Evolutionary conservation across 2,329 filamentous ascomycete genomes (phyloP).

Genomic region (Hymenotorrendiella dingleyae): DNA sequence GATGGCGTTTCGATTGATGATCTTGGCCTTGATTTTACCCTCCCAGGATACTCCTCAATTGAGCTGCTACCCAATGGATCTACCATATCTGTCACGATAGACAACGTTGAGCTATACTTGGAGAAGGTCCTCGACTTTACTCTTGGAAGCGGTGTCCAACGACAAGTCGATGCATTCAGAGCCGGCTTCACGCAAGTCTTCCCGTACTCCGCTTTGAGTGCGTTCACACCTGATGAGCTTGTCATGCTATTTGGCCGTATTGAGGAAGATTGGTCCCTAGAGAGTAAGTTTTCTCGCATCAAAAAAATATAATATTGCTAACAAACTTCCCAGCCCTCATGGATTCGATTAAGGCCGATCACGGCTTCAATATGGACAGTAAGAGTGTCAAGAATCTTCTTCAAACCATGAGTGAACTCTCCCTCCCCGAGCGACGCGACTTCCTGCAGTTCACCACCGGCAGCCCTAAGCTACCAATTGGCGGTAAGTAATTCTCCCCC

Average conservation of each 20-base stretch:
- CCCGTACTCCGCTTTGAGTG: conserved; percentile 83
- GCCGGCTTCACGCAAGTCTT: conserved; percentile 92
- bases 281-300: conserved; percentile 59
- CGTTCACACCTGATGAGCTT: conserved; percentile 91
- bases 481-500: conserved; percentile 59
- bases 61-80: conserved; percentile 73
- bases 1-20: conserved; percentile 79
- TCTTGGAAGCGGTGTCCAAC: conserved; percentile 77
- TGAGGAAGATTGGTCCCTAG: conserved; percentile 95
- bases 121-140: conserved; percentile 90
- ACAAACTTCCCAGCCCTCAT: conserved; percentile 62
- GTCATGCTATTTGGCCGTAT: conserved; percentile 90
- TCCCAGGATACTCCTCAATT: conserved; percentile 84
- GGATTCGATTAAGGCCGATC: conserved; percentile 97
- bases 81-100: conserved; percentile 71
- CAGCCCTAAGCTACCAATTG: conserved; percentile 95
- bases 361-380: conserved; percentile 98
- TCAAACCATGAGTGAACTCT: conserved; percentile 88
- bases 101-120: conserved; percentile 86
- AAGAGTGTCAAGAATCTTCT: conserved; percentile 89
- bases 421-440: conserved; percentile 69
- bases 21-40: conserved; percentile 85
- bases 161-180: conserved; percentile 87
- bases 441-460: conserved; percentile 98
- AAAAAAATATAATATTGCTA: neutral